Base-by-base conservation (phyloP, 2,329 filamentous ascomycete species). In the Lachnellula subtilissima region DNA sequence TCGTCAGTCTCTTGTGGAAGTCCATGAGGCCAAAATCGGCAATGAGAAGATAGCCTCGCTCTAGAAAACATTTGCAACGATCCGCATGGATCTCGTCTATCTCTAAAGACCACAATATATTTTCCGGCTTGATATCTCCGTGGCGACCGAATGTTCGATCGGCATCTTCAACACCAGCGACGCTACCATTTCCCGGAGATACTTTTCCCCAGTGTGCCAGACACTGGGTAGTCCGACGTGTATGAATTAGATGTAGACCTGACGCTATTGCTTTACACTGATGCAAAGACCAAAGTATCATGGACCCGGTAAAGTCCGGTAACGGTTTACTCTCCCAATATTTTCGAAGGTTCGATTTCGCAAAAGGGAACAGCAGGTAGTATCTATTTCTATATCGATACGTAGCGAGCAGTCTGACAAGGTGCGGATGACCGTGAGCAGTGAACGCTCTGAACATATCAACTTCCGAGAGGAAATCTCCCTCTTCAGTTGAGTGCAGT, bases 71-170 rank as follows among this genome's bases (percentile, higher is more conserved):
- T 28, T 48, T 42, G 17, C 9, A 19, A 14, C 39, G 12, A 36
- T 25, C 1, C 1, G 14, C 45, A 8, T 25, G 45, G 5, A 32
- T 12, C 22, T 45, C 22, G 15, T 40, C 49, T 25, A 60, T 15
- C 4, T 47, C 37, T 0, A 49, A 17, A 32, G 68, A 72, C 58
- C 65, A 67, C 0, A 74, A 61, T 6, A 75, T 71, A 25, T 74
- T 74, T 6, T 68, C 68, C 0, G 72, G 69, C 15, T 74, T 75
- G 7, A 75, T 62, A 47, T 74, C 72, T 0, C 73, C 72, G 48
- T 74, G 71, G 1, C 70, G 65, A 12, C 71, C 71, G 46, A 63
- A 72, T 0, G 52, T 36, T 0, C 58, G 17, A 52, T 62, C 46
- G 50, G 50, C 47, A 40, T 47, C 32, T n/a, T 57, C 43, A 5